Conservation (phyloP, 257 asterid species). For the Forsythia viridissima region DNA sequence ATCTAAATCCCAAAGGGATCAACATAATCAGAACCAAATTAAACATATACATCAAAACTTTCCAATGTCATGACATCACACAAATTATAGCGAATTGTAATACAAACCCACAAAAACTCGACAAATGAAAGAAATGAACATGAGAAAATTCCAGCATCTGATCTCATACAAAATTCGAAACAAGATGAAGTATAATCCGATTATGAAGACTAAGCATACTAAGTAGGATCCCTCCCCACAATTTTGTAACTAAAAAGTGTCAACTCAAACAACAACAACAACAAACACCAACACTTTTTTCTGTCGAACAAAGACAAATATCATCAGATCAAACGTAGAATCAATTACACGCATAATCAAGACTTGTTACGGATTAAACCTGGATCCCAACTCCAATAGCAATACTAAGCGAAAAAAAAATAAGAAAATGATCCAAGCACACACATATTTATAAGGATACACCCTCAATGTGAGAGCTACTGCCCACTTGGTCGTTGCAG, state of each 20-base stretch:
- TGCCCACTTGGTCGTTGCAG: background rate
- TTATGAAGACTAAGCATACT: too few relatives aligned
- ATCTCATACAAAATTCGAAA: background rate
- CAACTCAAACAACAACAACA: background rate
- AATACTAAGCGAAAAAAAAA: too few relatives aligned
- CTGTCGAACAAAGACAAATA: background rate
- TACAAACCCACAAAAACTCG: background rate
- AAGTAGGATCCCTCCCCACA: background rate
- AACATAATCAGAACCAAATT: background rate
- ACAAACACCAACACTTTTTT: slow-evolving; percentile 20
- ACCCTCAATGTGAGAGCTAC: background rate
- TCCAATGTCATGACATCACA: background rate
- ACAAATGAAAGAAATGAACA: background rate
- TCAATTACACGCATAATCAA: slow-evolving; percentile 9
- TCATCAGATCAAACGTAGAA: background rate
- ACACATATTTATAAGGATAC: background rate
- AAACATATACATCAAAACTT: too few relatives aligned
- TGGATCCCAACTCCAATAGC: background rate
- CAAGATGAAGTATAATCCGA: background rate
- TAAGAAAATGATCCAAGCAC: background rate
- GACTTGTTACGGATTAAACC: background rate
- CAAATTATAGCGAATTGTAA: too few relatives aligned
- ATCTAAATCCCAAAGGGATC: slow-evolving; percentile 9
- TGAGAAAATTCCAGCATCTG: background rate
- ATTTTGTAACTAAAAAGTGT: background rate